Percentiles rank a stretch among this genome's conserved stretches.
These are phyloP conservation scores for Globomyces pollinis-pini DNA, from an alignment of 192 early-diverging fungal species.

Conservation along the genomic window DNA sequence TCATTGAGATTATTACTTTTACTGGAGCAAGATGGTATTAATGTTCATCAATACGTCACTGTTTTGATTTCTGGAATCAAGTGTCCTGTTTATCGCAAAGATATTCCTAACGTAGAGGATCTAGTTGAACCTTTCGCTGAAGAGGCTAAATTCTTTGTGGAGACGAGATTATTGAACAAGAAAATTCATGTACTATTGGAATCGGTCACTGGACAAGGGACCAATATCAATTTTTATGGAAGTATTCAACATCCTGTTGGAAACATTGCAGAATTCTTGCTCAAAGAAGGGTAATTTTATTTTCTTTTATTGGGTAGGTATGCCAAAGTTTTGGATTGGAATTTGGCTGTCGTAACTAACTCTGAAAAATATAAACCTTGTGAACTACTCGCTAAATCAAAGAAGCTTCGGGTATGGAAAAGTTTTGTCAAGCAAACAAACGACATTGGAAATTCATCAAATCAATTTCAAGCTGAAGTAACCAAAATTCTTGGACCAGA, in stretches of 20 bases:
- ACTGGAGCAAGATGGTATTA: conserved; percentile 48
- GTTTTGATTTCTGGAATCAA: conserved; percentile 78
- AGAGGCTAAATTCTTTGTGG: conserved; percentile 89
- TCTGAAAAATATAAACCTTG: conserved; percentile 64
- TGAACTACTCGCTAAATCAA: conserved; percentile 70
- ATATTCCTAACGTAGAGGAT: conserved; percentile 63
- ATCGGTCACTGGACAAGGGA: conserved; percentile 41
- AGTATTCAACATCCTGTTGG: conserved; percentile 74
- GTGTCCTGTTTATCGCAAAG: conserved; percentile 68
- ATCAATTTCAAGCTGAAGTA: conserved; percentile 53
- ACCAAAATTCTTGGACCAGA: conserved; percentile 55
- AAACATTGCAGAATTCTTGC: conserved; percentile 83
- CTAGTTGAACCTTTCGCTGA: conserved; percentile 84
- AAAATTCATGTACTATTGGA: conserved; percentile 82
- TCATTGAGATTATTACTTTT: conserved; percentile 70
- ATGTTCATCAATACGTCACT: conserved; percentile 65
- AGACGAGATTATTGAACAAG: conserved; percentile 81
- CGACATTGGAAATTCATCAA: conserved; percentile 31
- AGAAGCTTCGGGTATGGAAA: conserved; percentile 82
- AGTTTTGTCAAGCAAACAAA: conserved; percentile 38
- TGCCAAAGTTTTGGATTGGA: conserved; percentile 85
- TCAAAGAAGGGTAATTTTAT: conserved; percentile 67
- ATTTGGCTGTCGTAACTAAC: conserved; percentile 65
- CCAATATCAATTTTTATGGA: conserved; percentile 70
- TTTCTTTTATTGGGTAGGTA: too few species aligned